These are phyloP conservation scores for Catunica adiposa DNA, from an alignment of 2,329 filamentous ascomycete genomes.

Conservation along the genomic window DNA sequence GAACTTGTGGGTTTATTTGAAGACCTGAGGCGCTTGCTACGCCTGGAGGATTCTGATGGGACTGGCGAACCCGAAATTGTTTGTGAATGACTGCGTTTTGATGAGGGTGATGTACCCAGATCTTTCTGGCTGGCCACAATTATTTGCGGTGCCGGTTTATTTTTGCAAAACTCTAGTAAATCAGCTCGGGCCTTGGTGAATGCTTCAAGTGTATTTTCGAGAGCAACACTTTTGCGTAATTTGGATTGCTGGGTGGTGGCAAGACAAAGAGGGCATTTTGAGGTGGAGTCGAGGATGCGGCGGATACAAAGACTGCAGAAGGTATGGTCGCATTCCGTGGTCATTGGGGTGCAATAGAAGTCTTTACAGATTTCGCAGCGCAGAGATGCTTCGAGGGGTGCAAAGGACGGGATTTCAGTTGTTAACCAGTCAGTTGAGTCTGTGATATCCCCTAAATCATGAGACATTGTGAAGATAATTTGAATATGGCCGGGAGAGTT, in stretches of 20 bases:
- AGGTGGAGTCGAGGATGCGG: conserved; percentile 63
- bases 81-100: conserved; percentile 36
- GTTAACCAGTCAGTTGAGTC: conserved; percentile 76
- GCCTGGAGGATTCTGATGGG: conserved; percentile 20
- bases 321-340: conserved; percentile 86
- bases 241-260: conserved; percentile 66
- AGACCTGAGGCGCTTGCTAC: conserved; percentile 35
- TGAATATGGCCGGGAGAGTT: not conserved
- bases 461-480: not conserved
- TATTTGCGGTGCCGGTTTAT: conserved; percentile 47
- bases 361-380: conserved; percentile 98
- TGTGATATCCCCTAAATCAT: conserved; percentile 32
- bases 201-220: conserved; percentile 69
- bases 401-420: conserved; percentile 50
- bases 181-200: conserved; percentile 50
- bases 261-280: conserved; percentile 77
- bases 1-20: conserved; percentile 21
- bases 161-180: conserved; percentile 46
- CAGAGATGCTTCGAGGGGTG: conserved; percentile 63
- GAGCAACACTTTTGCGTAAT: conserved; percentile 65
- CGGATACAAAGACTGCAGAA: conserved; percentile 96
- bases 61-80: conserved; percentile 14
- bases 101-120: conserved; percentile 53
- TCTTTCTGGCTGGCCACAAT: conserved; percentile 21
- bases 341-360: conserved; percentile 86